Conservation (phyloP, 768 basidiomycete genomes). For the Termitomyces sp. region DNA sequence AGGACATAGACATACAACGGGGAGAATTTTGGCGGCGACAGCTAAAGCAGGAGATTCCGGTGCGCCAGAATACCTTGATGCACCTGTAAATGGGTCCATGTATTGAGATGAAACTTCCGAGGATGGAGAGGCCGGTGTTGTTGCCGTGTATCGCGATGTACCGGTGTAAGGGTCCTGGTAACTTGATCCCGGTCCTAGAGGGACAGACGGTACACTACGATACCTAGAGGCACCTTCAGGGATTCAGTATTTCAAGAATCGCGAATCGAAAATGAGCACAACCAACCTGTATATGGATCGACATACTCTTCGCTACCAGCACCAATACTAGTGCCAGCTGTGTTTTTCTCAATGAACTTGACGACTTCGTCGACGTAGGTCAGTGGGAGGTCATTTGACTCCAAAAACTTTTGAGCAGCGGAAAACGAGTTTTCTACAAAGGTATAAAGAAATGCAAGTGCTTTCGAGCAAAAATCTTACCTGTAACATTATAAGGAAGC, state of each 20-base stretch:
- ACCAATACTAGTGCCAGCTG: slow-evolving; percentile 69
- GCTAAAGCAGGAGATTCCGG: slow-evolving; percentile 28
- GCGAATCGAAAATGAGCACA: background rate
- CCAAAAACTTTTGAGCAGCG: slow-evolving; percentile 86
- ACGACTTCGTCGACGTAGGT: slow-evolving; percentile 88
- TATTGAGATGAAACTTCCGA: slow-evolving; percentile 26
- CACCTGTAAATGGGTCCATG: slow-evolving; percentile 67
- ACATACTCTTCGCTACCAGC: slow-evolving; percentile 52
- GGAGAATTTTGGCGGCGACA: slow-evolving; percentile 37
- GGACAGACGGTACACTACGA: slow-evolving; percentile 31
- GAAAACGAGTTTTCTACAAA: slow-evolving; percentile 79
- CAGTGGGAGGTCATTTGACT: slow-evolving; percentile 75
- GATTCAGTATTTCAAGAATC: slow-evolving; percentile 4
- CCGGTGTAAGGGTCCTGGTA: slow-evolving; percentile 72
- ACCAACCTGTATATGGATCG: slow-evolving; percentile 86
- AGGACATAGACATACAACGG: slow-evolving; percentile 33
- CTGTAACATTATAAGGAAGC: slow-evolving; percentile 86
- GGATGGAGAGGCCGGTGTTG: slow-evolving; percentile 28
- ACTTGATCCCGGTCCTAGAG: slow-evolving; percentile 27
- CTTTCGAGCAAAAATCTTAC: slow-evolving; percentile 30
- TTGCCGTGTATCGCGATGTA: slow-evolving; percentile 51
- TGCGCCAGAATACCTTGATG: slow-evolving; percentile 52
- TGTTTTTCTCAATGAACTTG: slow-evolving; percentile 90
- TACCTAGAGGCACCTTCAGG: slow-evolving; percentile 59
- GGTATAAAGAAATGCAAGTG: background rate